A percentile compares a stretch with the other conserved stretches of the same genome.
phyloP scores from a whole-genome alignment of 768 basidiomycete species.

The Tulasnella sp. region DNA sequence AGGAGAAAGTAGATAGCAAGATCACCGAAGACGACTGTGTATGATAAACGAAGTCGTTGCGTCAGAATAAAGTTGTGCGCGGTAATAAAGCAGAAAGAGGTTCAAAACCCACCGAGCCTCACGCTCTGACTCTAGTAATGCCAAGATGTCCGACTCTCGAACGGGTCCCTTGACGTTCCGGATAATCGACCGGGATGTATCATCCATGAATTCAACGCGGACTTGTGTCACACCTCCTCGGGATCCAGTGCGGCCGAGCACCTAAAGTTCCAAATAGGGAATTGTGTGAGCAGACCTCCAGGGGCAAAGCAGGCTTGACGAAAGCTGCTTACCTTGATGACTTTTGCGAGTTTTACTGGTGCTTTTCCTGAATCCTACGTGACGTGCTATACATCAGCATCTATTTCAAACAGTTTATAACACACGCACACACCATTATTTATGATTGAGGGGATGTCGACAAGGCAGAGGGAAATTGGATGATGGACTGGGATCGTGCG shows the following conservation, averaged over 20 bases:
- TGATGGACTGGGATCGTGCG: constrained; percentile 13
- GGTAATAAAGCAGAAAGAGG: neutral
- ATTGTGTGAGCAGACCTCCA: neutral
- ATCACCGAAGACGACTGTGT: too few relatives aligned
- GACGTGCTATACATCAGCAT: neutral
- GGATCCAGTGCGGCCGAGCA: constrained; percentile 96
- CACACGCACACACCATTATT: constrained; percentile 10
- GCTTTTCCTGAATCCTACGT: constrained; percentile 46
- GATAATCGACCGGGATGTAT: constrained; percentile 89
- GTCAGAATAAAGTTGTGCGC: too few relatives aligned
- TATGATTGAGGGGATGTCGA: neutral
- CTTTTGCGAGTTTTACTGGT: constrained; percentile 95
- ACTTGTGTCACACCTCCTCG: constrained; percentile 99
- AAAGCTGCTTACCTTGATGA: constrained; percentile 65
- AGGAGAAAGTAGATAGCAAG: too few relatives aligned
- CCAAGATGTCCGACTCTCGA: constrained; percentile 89
- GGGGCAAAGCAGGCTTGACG: neutral
- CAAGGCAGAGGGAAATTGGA: constrained; percentile 1
- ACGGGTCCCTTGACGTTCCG: constrained; percentile 99
- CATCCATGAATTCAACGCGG: constrained; percentile 99
- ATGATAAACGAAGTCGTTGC: too few relatives aligned
- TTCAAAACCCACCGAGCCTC: constrained; percentile 77
- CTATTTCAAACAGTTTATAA: neutral
- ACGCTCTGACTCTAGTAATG: constrained; percentile 94
- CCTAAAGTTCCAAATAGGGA: constrained; percentile 42